Base-by-base conservation (phyloP, 2,329 filamentous ascomycete species). In the Drechmeria coniospora region DNA sequence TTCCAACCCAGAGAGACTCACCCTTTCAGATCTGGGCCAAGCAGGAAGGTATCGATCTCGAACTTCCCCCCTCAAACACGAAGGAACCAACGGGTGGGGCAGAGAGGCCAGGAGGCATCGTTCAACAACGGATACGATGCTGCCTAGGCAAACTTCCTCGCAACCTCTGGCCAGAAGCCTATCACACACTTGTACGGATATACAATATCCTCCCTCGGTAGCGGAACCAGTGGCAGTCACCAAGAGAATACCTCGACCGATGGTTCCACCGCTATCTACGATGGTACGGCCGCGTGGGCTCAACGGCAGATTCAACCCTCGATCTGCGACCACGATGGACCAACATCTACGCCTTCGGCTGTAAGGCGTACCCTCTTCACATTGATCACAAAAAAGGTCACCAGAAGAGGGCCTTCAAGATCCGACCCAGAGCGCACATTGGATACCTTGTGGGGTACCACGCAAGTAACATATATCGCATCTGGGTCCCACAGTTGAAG, bases 361-460 rank as follows among this genome's bases (percentile, higher is more conserved):
- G 15, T 9, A 16, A 15, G 8, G 23, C 23, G 9, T 25, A 25
- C 12, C 23, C 23, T 15, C 23, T 25, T 14, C 5, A 25, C 15
- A n/a, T 7, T 9, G 8, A n/a, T 15, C 17, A 25, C 23, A 16
- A 25, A n/a, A 19, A 13, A 4, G 18, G 18, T 5, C 7, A 21
- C 4, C 3, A 27, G 12, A 27, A 3, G 5, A 27, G 21, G 5
- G 6, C 8, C 17, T 27, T 27, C 19, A 27, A 27, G 26, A 5
- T 22, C 16, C 10, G 12, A 13, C 26, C 26, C 11, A n/a, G 19
- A 22, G 26, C 26, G 7, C 26, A 27, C 26, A n/a, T 27, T 11
- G 26, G 26, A 14, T 27, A 27, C 12, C 18, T 27, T 18, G 26
- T 27, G 8, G 26, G 26, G 5, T 27, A 27, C 18, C 26, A 21